Percentiles rank a stretch among this genome's conserved stretches.
Evolutionary conservation across 164 flowering plant species (phyloP).

Genomic region (Warburgia ugandensis): DNA sequence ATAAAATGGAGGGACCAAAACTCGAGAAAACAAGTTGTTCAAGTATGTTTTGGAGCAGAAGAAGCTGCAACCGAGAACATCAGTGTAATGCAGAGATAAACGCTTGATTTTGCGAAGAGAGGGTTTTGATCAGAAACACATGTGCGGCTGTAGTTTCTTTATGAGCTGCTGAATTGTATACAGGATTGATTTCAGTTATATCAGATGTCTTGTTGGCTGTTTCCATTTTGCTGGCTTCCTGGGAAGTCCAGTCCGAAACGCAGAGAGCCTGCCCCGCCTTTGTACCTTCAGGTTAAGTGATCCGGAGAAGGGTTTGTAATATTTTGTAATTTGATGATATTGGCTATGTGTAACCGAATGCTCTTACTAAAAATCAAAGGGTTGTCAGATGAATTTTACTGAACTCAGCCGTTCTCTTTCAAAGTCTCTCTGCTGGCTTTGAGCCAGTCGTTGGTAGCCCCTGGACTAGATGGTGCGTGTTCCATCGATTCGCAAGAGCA

Average conservation of each 20-base stretch:
- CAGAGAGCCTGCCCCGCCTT: not conserved
- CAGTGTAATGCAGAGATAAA: slow-evolving; percentile 91
- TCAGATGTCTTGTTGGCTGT: not conserved
- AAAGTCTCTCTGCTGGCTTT: not conserved
- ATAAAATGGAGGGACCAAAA: slow-evolving; percentile 54
- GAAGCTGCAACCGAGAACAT: slow-evolving; percentile 95
- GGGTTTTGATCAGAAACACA: not conserved
- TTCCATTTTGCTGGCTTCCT: not conserved
- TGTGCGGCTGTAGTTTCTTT: not conserved
- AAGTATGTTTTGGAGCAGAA: slow-evolving; percentile 84
- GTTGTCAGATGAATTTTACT: not conserved
- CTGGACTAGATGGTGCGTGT: no score
- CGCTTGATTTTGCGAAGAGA: slow-evolving; percentile 24
- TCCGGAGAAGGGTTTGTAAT: not conserved
- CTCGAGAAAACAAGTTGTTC: slow-evolving; percentile 74
- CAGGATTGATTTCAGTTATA: not conserved
- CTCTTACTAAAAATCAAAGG: not conserved
- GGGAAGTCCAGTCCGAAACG: not conserved
- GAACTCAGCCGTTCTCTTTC: not conserved
- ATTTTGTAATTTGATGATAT: not conserved
- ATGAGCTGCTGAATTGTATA: not conserved
- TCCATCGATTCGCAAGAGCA: no score
- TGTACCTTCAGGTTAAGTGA: not conserved
- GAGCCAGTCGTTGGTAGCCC: not conserved
- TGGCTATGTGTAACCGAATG: not conserved